phyloP scores from a whole-genome alignment of 148 eudicot species.

The Pharnaceum exiguum region DNA sequence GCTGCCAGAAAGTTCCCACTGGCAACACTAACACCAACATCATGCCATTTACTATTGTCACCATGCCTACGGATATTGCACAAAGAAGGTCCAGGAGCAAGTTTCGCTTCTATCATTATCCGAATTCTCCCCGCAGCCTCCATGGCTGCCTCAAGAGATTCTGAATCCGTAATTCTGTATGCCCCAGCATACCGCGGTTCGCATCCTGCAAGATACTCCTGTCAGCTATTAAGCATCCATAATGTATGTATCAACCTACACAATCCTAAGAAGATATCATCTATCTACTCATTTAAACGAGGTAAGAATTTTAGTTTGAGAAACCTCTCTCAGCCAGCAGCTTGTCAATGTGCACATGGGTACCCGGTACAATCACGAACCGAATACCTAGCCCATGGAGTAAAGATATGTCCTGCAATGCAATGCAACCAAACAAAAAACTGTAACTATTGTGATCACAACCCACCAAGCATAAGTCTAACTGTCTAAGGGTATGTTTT shows the following conservation, averaged over 20 bases:
- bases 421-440: background rate
- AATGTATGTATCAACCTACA: no score
- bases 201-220: constrained; percentile 41
- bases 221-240: no score
- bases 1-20: constrained; percentile 96
- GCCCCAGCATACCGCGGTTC: constrained; percentile 74
- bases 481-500: no score
- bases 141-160: constrained; percentile 85
- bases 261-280: no score
- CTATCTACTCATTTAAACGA: background rate
- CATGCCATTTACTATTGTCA: constrained; percentile 78
- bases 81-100: constrained; percentile 90
- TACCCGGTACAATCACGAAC: constrained; percentile 90
- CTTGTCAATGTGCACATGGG: constrained; percentile 83
- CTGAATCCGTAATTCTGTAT: constrained; percentile 78
- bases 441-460: no score
- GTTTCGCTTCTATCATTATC: constrained; percentile 78
- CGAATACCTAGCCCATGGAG: constrained; percentile 88
- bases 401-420: constrained; percentile 75
- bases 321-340: constrained; percentile 78
- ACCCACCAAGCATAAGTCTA: no score
- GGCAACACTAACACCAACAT: constrained; percentile 90
- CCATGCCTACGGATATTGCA: constrained; percentile 88
- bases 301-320: background rate
- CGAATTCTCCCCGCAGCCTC: constrained; percentile 90